A percentile compares a stretch with the other conserved stretches of the same genome.
Evolutionary conservation across 768 basidiomycete genomes (phyloP).

Genomic region (Artomyces pyxidatus): DNA sequence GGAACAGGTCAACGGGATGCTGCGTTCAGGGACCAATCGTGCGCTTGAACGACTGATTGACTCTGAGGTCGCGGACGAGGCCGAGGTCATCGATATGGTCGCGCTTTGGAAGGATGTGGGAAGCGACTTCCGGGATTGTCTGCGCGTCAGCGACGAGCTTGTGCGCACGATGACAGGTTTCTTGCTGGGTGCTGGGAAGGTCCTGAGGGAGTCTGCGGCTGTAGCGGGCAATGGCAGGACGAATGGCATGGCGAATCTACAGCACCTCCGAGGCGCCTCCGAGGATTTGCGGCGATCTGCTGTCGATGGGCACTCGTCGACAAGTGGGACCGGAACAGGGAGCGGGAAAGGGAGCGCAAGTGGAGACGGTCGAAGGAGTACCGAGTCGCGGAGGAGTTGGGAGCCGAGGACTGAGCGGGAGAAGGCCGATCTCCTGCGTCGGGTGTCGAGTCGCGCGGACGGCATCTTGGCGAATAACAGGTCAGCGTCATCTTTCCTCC

Average conservation of each 20-base stretch:
- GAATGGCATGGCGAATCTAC: conserved; percentile 21
- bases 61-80: conserved; percentile 55
- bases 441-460: conserved; percentile 21
- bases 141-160: conserved; percentile 71
- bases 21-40: conserved; percentile 45
- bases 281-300: conserved; percentile 34
- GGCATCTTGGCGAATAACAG: conserved; percentile 9
- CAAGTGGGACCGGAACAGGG: conserved; percentile 8
- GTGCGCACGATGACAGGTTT: conserved; percentile 71
- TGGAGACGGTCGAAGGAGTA: conserved; percentile 32
- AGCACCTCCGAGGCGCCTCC: conserved; percentile 45
- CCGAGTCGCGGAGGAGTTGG: conserved; percentile 40
- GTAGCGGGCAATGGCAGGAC: conserved; percentile 5
- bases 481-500: conserved; percentile 22
- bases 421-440: conserved; percentile 19
- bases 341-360: conserved; percentile 21
- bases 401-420: conserved; percentile 24
- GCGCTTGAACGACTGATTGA: conserved; percentile 72
- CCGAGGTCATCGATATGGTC: conserved; percentile 29
- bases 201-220: conserved; percentile 47
- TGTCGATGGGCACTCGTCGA: conserved; percentile 23
- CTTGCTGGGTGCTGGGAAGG: conserved; percentile 64
- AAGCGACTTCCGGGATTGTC: conserved; percentile 61
- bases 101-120: conserved; percentile 66
- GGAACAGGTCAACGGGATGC: conserved; percentile 56